Evolutionary conservation across 176 grass and related monocot species (phyloP).

Genomic region (Alloteropsis semialata): DNA sequence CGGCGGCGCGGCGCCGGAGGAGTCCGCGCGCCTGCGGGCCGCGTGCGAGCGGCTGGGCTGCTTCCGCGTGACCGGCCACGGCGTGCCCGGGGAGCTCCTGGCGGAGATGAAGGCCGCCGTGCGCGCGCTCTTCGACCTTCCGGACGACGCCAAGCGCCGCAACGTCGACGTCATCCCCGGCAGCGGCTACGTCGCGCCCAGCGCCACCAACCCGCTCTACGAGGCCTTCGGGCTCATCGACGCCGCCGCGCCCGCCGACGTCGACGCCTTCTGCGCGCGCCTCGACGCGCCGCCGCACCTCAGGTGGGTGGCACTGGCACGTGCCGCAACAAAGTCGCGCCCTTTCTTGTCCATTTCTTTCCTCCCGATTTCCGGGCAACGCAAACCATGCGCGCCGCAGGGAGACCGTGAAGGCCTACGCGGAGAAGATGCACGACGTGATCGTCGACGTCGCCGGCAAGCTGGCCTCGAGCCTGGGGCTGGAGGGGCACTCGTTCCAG

Average conservation of each 20-base stretch:
- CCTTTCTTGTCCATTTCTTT: not conserved
- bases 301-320: too few species aligned
- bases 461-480: slow-evolving; percentile 56
- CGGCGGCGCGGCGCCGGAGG: slow-evolving; percentile 19
- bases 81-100: slow-evolving; percentile 62
- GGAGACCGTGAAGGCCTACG: slow-evolving; percentile 52
- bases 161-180: slow-evolving; percentile 60
- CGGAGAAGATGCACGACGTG: slow-evolving; percentile 47
- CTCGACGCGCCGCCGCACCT: slow-evolving; percentile 51
- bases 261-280: slow-evolving; percentile 66
- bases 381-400: not conserved
- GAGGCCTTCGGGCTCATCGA: slow-evolving; percentile 69
- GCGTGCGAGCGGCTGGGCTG: slow-evolving; percentile 51
- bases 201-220: slow-evolving; percentile 61
- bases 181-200: slow-evolving; percentile 64
- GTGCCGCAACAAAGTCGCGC: too few species aligned
- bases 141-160: slow-evolving; percentile 69
- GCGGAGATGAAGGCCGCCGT: slow-evolving; percentile 69
- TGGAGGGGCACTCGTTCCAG: slow-evolving; percentile 43
- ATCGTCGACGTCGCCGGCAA: slow-evolving; percentile 54
- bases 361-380: too few species aligned
- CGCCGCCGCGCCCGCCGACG: slow-evolving; percentile 45
- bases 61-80: slow-evolving; percentile 62
- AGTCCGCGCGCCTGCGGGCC: slow-evolving; percentile 31
- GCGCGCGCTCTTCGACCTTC: slow-evolving; percentile 71